phyloP scores from a whole-genome alignment of 31 red algal genomes.

The Porphyra umbilicalis region DNA sequence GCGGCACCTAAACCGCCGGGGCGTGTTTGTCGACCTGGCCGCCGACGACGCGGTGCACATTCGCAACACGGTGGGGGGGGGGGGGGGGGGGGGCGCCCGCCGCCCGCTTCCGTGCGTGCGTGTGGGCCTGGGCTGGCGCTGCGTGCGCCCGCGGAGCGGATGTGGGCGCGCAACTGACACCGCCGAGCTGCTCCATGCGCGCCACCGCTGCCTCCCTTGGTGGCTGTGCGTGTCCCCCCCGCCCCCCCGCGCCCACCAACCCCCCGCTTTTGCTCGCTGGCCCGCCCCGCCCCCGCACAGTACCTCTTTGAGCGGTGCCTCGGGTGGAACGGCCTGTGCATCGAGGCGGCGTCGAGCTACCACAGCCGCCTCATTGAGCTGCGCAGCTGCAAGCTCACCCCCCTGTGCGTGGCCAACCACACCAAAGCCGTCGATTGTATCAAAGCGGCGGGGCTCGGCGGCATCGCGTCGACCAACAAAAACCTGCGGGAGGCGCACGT shows the following conservation, averaged over 20 bases:
- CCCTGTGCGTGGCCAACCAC: constrained; percentile 38
- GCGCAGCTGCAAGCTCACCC: constrained; percentile 39
- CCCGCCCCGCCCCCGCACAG: no score
- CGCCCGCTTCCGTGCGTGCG: no score
- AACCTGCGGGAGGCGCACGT: not conserved
- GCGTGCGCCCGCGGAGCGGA: no score
- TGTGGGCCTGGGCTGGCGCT: no score
- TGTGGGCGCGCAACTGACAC: no score
- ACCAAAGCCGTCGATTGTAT: constrained; percentile 27
- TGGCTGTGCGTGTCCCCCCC: no score
- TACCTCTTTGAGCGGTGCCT: constrained; percentile 61
- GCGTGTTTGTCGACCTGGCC: constrained; percentile 60
- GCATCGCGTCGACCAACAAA: constrained; percentile 47
- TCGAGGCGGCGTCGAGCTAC: constrained; percentile 42
- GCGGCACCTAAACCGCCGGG: constrained; percentile 17
- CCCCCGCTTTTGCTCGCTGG: no score
- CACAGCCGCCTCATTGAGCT: constrained; percentile 12
- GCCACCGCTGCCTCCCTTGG: no score
- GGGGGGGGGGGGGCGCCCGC: no score
- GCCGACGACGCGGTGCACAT: constrained; percentile 36
- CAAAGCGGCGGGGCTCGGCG: constrained; percentile 22
- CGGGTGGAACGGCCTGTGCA: constrained; percentile 59
- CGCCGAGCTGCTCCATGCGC: no score
- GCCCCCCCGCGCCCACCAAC: no score
- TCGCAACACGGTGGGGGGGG: no score